A percentile compares a stretch with the other conserved stretches of the same genome.
Conservation (phyloP, 176 grass and related monocot species). For the Elymus sibiricus region DNA sequence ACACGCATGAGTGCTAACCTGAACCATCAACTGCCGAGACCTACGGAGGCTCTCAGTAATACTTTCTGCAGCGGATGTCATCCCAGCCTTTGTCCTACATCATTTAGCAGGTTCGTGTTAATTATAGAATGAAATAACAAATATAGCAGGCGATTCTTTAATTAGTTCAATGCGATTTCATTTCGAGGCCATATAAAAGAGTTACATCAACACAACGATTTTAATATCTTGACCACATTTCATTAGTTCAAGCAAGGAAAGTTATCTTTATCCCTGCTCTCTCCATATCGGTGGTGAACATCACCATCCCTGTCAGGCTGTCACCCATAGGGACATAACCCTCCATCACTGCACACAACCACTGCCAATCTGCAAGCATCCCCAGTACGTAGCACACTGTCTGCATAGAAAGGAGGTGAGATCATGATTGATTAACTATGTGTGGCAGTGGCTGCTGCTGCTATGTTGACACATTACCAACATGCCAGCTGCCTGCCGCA, state of each 20-base stretch:
- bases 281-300: not conserved
- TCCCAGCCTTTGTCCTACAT: slow-evolving; percentile 80
- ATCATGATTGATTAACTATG: too few species aligned
- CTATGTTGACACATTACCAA: not conserved
- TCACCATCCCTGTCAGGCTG: not conserved
- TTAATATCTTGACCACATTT: not conserved
- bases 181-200: not conserved
- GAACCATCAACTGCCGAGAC: slow-evolving; percentile 88
- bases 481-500: not conserved
- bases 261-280: not conserved
- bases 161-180: not conserved
- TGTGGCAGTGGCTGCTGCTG: not conserved
- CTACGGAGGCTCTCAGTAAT: slow-evolving; percentile 82
- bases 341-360: not conserved
- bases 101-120: not conserved
- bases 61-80: slow-evolving; percentile 92
- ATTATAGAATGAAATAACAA: not conserved
- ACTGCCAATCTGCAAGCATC: not conserved
- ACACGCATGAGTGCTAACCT: slow-evolving; percentile 44
- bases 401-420: too few species aligned
- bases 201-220: not conserved
- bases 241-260: not conserved
- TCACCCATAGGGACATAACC: not conserved
- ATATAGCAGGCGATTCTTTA: not conserved
- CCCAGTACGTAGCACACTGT: too few species aligned